A percentile compares a stretch with the other conserved stretches of the same genome.
Conservation (phyloP, 345 rosid species). For the Kandelia obovata region DNA sequence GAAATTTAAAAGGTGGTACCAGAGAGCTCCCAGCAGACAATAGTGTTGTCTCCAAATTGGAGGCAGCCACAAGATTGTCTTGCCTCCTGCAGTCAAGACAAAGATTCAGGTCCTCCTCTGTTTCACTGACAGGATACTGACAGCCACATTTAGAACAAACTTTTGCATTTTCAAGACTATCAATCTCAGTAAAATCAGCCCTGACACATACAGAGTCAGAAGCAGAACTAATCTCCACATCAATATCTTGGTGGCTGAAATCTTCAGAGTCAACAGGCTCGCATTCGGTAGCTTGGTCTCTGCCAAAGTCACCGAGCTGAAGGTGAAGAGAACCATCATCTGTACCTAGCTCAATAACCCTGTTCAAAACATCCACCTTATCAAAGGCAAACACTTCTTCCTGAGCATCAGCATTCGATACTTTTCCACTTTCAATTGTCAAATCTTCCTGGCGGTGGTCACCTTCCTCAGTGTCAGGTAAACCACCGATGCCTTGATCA, state of each 20-base stretch:
- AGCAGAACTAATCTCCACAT: conserved; percentile 41
- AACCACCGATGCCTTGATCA: conserved; percentile 51
- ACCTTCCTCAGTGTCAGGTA: conserved; percentile 51
- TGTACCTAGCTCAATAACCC: conserved; percentile 34
- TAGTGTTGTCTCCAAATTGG: conserved; percentile 27
- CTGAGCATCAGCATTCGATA: conserved; percentile 39
- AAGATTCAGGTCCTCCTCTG: conserved; percentile 42
- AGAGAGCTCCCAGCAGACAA: conserved; percentile 28
- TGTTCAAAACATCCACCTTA: conserved; percentile 44
- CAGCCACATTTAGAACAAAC: conserved; percentile 65
- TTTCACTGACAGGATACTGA: conserved; percentile 41
- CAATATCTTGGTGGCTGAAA: conserved; percentile 32
- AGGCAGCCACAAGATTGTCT: conserved; percentile 28
- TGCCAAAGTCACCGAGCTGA: conserved; percentile 38
- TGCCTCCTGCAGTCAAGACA: conserved; percentile 70
- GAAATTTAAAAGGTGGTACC: conserved; percentile 21
- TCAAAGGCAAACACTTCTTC: conserved; percentile 60
- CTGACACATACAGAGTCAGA: conserved; percentile 36
- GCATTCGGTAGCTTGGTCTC: conserved; percentile 33
- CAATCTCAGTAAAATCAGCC: conserved; percentile 42
- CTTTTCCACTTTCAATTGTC: conserved; percentile 36
- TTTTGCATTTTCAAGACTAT: conserved; percentile 37
- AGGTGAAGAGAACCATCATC: conserved; percentile 38
- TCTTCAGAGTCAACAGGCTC: conserved; percentile 44
- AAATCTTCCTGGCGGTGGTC: conserved; percentile 43